Conservation (phyloP, 768 basidiomycete species). For the Suillus hirtellus region DNA sequence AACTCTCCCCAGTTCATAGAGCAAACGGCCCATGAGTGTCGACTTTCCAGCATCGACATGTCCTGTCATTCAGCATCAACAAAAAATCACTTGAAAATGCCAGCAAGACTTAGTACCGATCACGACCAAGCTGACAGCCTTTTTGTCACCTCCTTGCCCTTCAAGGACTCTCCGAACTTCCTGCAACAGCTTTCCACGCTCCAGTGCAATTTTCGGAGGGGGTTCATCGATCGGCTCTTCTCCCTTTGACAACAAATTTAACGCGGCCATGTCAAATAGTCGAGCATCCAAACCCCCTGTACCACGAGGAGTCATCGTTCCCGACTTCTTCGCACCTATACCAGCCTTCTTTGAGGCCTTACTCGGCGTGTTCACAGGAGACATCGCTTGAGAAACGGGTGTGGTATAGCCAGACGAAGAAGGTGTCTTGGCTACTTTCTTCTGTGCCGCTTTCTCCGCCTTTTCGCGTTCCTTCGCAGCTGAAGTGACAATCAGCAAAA, state of each 20-base stretch:
- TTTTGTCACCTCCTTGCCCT: slow-evolving; percentile 53
- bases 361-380: slow-evolving; percentile 46
- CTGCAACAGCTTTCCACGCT: slow-evolving; percentile 80
- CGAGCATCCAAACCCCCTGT: slow-evolving; percentile 48
- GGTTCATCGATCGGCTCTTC: slow-evolving; percentile 46
- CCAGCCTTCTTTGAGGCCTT: slow-evolving; percentile 40
- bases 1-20: slow-evolving; percentile 89
- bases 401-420: slow-evolving; percentile 39
- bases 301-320: slow-evolving; percentile 44
- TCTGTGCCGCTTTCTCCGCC: slow-evolving; percentile 58
- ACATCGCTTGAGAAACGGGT: slow-evolving; percentile 46
- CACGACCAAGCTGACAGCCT: slow-evolving; percentile 83
- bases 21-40: slow-evolving; percentile 90
- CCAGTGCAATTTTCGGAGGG: slow-evolving; percentile 64
- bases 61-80: slow-evolving; percentile 48
- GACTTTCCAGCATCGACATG: slow-evolving; percentile 99
- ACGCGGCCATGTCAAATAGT: slow-evolving; percentile 69
- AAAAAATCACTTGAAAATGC: slow-evolving; percentile 3
- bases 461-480: slow-evolving; percentile 82
- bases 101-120: slow-evolving; percentile 59
- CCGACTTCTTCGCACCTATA: slow-evolving; percentile 36
- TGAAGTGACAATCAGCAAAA: slow-evolving; percentile 46
- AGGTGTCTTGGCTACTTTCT: slow-evolving; percentile 35
- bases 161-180: slow-evolving; percentile 64
- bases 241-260: slow-evolving; percentile 61